Evolutionary conservation across 176 grass and related monocot species (phyloP).

Genomic region (Oryza meyeriana): DNA sequence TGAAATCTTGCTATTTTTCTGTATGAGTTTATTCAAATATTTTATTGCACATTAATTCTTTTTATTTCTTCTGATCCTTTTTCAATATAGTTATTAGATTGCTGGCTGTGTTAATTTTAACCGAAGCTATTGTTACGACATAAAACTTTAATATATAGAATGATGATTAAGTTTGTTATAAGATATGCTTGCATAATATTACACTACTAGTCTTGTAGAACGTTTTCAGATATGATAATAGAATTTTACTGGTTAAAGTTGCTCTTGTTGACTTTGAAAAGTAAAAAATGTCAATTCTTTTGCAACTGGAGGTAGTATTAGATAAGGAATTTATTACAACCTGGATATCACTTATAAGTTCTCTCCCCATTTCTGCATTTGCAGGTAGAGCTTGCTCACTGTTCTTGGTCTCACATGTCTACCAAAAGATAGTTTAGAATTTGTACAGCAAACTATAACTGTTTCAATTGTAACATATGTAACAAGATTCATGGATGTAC

Average conservation of each 20-base stretch:
- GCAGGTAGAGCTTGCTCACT: constrained; percentile 29
- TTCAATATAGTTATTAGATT: neutral
- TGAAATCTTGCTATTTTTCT: neutral
- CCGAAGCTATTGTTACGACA: neutral
- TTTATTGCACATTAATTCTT: neutral
- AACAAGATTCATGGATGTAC: constrained; percentile 30
- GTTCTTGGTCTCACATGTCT: constrained; percentile 51
- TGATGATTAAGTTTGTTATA: neutral
- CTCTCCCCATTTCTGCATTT: constrained; percentile 34
- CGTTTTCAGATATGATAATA: neutral
- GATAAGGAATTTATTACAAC: constrained; percentile 32
- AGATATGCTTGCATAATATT: neutral
- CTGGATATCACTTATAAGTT: constrained; percentile 71
- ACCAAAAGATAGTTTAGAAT: constrained; percentile 18
- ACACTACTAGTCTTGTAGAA: neutral
- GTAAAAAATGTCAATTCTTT: neutral
- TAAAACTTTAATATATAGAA: neutral
- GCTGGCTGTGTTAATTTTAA: neutral
- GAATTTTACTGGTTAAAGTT: neutral
- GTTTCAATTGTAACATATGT: constrained; percentile 22
- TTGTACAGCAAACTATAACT: neutral
- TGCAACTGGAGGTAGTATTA: neutral
- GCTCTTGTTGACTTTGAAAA: neutral
- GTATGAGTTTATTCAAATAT: neutral
- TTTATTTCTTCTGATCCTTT: neutral